These are phyloP conservation scores for Sesbania bispinosa DNA, from an alignment of 306 rosid species.

Conservation along the genomic window DNA sequence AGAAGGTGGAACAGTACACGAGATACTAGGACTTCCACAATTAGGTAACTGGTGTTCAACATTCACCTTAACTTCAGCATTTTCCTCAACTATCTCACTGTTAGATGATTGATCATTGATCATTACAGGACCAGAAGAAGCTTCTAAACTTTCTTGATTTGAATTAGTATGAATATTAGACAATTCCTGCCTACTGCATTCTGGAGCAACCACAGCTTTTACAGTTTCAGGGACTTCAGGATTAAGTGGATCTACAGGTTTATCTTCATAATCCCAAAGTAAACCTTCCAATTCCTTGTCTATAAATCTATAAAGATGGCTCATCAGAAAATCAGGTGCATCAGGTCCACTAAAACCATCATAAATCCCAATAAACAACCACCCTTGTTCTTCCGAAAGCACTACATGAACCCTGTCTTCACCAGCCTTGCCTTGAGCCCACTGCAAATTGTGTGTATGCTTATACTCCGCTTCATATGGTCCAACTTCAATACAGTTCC, in stretches of 20 bases:
- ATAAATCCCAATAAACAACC: constrained; percentile 72
- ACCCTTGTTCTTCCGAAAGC: constrained; percentile 74
- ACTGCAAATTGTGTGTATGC: constrained; percentile 56
- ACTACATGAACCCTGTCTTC: constrained; percentile 74
- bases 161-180: constrained; percentile 29
- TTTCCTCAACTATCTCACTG: constrained; percentile 50
- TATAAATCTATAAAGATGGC: constrained; percentile 56
- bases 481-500: constrained; percentile 39
- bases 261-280: constrained; percentile 64
- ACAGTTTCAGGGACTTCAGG: constrained; percentile 23
- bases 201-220: constrained; percentile 21
- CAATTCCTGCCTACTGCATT: constrained; percentile 28
- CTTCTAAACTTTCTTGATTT: constrained; percentile 29
- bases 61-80: constrained; percentile 20
- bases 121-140: constrained; percentile 23
- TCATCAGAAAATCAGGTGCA: constrained; percentile 72
- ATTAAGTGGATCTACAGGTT: constrained; percentile 28
- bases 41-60: constrained; percentile 23
- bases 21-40: constrained; percentile 24
- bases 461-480: constrained; percentile 46
- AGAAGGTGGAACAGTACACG: constrained; percentile 27
- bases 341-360: constrained; percentile 78
- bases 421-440: constrained; percentile 83
- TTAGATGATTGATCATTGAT: constrained; percentile 29
- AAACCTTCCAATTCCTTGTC: constrained; percentile 66